Evolutionary conservation across 129 eudicot species (phyloP), one percentile per base, ranked within the genome.

Genomic region (Centrapalus pauciflorus): DNA sequence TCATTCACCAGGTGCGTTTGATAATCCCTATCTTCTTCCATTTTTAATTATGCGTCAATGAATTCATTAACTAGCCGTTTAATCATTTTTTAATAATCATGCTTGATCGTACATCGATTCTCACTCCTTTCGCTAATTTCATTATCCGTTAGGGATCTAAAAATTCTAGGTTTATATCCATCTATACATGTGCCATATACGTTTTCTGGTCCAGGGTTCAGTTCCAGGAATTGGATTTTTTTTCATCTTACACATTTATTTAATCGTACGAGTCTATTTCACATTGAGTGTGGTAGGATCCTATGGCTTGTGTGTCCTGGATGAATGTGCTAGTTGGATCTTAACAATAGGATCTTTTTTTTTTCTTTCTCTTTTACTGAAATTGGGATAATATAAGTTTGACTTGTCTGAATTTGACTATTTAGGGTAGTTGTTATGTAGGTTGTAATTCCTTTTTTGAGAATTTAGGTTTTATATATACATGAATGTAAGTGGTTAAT

Each of bases 261-360:
- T 33, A 17, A 21, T 17, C 7, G 76, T 72, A 7, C 26, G 28
- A 21, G 9, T 29, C 23, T 2, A 61, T 23, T 48, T 34, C 38
- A 34, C 29, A 72, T 37, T 56, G 55, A 56, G 66, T 40, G 56
- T 56, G 40, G 21, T 54, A 37, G 33, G 48, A 66, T 66, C 60
- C 33, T 32, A 1, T 37, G 51, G 32, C 24, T 61, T 37, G 7
- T 61, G 66, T 52, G 73, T 8, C 1, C 16, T 13, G 20, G 48
- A 54, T 20, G 66, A 48, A 14, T 43, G 78, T 63, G 69, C 24
- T 35, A n/a, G 71, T 25, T 55, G 62, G 79, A 75, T 75, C 79
- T 75, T 66, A 21, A 32, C 19, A 57, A 66, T 56, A 12, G 72
- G 68, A 75, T 66, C 28, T 58, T 66, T 50, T 64, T 38, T n/a